phyloP scores from a whole-genome alignment of 371 early-diverging fungal genomes.

The Mortierella sp. region DNA sequence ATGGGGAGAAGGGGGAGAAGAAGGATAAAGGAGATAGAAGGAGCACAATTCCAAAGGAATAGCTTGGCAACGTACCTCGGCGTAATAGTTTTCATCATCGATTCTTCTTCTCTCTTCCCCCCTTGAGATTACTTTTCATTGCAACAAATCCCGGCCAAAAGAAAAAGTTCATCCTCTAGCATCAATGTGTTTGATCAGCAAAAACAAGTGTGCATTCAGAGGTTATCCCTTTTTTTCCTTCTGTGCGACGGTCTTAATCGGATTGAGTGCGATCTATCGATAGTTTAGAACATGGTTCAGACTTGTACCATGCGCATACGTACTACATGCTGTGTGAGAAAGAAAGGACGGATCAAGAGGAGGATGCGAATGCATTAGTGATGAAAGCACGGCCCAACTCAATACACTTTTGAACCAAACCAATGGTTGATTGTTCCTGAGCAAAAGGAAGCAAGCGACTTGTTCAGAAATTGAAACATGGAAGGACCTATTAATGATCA shows the following conservation, averaged over 20 bases:
- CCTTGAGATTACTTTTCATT: neutral
- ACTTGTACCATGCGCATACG: neutral
- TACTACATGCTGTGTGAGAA: neutral
- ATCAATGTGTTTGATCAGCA: neutral
- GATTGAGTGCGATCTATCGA: neutral
- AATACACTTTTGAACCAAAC: neutral
- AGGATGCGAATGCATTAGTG: neutral
- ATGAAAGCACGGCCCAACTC: neutral
- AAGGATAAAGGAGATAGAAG: neutral
- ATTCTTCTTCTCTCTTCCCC: neutral
- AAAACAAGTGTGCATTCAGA: neutral
- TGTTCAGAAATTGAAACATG: neutral
- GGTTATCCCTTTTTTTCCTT: neutral
- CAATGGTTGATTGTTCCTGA: neutral
- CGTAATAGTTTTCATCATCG: neutral
- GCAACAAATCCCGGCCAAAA: neutral
- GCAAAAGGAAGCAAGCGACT: neutral
- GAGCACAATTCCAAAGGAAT: neutral
- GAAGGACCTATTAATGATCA: neutral
- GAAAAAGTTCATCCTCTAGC: neutral
- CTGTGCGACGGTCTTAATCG: neutral
- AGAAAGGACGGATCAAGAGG: too few relatives aligned
- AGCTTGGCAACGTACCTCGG: neutral
- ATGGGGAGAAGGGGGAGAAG: neutral
- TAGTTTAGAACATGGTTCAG: neutral